phyloP scores from a whole-genome alignment of 208 protist genomes.

The Wallacemonas sp. region DNA sequence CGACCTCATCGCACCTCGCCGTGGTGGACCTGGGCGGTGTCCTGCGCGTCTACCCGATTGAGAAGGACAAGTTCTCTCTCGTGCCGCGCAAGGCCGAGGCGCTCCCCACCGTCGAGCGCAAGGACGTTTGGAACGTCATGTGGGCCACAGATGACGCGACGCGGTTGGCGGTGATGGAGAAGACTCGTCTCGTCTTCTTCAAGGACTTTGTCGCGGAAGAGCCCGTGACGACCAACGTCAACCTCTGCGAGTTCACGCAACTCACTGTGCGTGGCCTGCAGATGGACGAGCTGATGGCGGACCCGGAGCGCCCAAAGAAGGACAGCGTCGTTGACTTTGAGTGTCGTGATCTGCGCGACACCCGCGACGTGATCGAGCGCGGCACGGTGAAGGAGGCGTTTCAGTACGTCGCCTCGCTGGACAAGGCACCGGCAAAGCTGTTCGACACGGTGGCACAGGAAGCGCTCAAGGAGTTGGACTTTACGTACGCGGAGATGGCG shows the following conservation, averaged over 20 bases:
- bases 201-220: conserved; percentile 88
- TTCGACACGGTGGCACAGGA: conserved; percentile 95
- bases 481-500: conserved; percentile 91
- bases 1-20: conserved; percentile 82
- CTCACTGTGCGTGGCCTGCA: conserved; percentile 89
- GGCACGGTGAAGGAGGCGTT: conserved; percentile 87
- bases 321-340: conserved; percentile 91
- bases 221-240: conserved; percentile 81
- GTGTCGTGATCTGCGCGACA: conserved; percentile 88
- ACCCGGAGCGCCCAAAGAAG: conserved; percentile 88
- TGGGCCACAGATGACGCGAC: conserved; percentile 94
- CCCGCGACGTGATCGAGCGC: conserved; percentile 62
- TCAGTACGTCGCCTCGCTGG: conserved; percentile 92
- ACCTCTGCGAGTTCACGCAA: conserved; percentile 93
- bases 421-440: conserved; percentile 77
- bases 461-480: conserved; percentile 86
- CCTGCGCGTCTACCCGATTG: conserved; percentile 66
- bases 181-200: conserved; percentile 95
- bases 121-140: conserved; percentile 94
- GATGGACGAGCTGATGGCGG: conserved; percentile 94
- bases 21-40: conserved; percentile 92
- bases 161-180: conserved; percentile 95
- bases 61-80: conserved; percentile 56
- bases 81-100: conserved; percentile 60
- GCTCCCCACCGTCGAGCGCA: conserved; percentile 84